phyloP scores from a whole-genome alignment of 495 filamentous ascomycete genomes.

The Melanomma pulvis-pyrius region DNA sequence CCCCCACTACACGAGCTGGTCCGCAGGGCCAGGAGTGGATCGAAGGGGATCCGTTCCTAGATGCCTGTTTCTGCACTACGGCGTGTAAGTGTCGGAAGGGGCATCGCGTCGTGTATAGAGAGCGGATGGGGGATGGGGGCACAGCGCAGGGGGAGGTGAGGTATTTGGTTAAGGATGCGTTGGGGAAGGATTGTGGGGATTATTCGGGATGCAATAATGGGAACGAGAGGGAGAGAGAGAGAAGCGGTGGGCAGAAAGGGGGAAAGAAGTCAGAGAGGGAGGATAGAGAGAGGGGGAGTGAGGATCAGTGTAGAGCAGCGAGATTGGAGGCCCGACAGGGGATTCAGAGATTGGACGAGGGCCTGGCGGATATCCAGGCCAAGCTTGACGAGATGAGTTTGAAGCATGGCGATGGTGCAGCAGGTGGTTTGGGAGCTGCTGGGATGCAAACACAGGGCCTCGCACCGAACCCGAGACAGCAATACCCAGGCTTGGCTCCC shows the following conservation, averaged over 20 bases:
- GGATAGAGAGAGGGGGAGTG: not conserved
- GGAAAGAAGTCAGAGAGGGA: too few species aligned
- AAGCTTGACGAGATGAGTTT: not conserved
- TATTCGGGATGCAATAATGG: not conserved
- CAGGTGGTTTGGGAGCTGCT: not conserved
- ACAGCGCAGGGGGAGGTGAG: constrained; percentile 17
- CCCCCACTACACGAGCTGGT: not conserved
- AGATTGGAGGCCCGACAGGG: not conserved
- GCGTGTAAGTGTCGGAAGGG: constrained; percentile 25
- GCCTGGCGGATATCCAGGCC: not conserved
- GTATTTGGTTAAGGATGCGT: constrained; percentile 16
- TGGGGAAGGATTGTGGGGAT: constrained; percentile 22
- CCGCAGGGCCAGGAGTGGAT: constrained; percentile 15
- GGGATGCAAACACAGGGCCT: not conserved
- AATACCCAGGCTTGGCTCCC: not conserved
- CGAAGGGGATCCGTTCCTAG: constrained; percentile 25
- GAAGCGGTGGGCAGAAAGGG: too few species aligned
- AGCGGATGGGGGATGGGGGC: not conserved
- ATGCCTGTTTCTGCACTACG: constrained; percentile 25
- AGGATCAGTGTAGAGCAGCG: not conserved
- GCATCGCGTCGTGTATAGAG: constrained; percentile 15
- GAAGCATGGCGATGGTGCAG: not conserved
- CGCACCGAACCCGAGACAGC: not conserved
- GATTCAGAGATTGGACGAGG: not conserved
- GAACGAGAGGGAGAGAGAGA: not conserved